Evolutionary conservation across 2,329 filamentous ascomycete species (phyloP).

Genomic region (Hypoxylon sp.): DNA sequence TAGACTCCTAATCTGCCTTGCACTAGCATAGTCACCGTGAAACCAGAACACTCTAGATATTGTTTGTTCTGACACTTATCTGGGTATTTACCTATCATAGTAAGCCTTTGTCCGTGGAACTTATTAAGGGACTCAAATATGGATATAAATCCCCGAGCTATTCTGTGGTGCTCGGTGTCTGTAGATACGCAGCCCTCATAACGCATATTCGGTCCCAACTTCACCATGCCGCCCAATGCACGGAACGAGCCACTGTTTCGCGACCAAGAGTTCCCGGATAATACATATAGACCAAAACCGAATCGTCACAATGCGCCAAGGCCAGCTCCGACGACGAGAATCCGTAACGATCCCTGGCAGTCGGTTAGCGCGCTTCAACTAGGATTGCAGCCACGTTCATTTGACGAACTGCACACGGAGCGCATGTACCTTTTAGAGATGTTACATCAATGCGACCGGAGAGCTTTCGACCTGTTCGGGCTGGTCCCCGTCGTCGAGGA

Average conservation of each 20-base stretch:
- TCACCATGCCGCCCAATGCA: constrained; percentile 21
- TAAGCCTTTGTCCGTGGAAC: constrained; percentile 17
- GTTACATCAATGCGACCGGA: constrained; percentile 59
- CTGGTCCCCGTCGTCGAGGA: constrained; percentile 58
- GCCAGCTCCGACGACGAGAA: constrained; percentile 9
- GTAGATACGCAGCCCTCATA: background rate
- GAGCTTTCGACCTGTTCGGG: constrained; percentile 58
- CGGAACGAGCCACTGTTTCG: background rate
- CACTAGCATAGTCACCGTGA: background rate
- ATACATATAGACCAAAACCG: background rate
- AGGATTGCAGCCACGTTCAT: constrained; percentile 57
- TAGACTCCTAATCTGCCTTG: constrained; percentile 1
- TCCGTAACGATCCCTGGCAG: constrained; percentile 34
- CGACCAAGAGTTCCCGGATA: constrained; percentile 1
- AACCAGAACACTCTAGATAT: constrained; percentile 25
- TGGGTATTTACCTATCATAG: background rate
- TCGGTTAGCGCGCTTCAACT: constrained; percentile 41
- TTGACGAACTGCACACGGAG: constrained; percentile 63
- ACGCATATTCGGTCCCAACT: background rate
- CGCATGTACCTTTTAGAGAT: constrained; percentile 61
- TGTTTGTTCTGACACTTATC: constrained; percentile 12
- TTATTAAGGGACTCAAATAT: background rate
- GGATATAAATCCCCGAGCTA: constrained; percentile 5
- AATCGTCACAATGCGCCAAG: background rate
- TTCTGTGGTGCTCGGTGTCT: background rate